These are phyloP conservation scores for Aureobasidium sp. DNA, from an alignment of 2,329 filamentous ascomycete genomes.

Conservation along the genomic window DNA sequence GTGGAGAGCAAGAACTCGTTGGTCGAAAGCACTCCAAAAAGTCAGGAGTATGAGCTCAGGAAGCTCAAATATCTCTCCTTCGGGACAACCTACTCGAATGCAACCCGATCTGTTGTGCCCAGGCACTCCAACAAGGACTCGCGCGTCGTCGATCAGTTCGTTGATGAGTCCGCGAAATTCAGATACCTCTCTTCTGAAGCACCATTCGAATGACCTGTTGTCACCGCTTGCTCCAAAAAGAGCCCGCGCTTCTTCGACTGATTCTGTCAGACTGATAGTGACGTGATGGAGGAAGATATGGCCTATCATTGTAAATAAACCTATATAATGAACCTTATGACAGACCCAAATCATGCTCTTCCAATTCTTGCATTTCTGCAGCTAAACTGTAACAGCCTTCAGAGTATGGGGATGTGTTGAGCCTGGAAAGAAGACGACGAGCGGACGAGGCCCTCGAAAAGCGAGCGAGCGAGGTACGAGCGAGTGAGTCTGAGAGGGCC, in stretches of 20 bases:
- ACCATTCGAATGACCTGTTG: not conserved
- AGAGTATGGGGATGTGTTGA: too few relatives aligned
- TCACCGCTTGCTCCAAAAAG: not conserved
- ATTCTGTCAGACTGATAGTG: not conserved
- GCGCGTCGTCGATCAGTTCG: not conserved
- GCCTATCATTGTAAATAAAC: not conserved
- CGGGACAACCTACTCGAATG: not conserved
- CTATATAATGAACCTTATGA: not conserved
- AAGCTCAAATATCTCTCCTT: not conserved
- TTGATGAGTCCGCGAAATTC: not conserved
- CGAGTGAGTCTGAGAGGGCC: not conserved
- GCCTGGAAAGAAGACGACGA: not conserved
- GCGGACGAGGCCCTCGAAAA: not conserved
- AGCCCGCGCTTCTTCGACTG: not conserved
- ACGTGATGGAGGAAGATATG: not conserved
- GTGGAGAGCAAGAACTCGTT: not conserved
- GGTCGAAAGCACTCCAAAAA: not conserved
- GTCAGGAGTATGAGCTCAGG: constrained; percentile 1
- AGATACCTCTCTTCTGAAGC: not conserved
- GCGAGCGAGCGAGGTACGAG: not conserved
- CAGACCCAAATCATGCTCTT: not conserved
- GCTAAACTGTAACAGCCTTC: too few relatives aligned
- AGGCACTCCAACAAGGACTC: not conserved
- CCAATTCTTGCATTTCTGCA: too few relatives aligned
- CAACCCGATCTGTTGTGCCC: not conserved